These are phyloP conservation scores for Luzula sylvatica DNA, from an alignment of 176 grass and related monocot genomes.

Conservation along the genomic window DNA sequence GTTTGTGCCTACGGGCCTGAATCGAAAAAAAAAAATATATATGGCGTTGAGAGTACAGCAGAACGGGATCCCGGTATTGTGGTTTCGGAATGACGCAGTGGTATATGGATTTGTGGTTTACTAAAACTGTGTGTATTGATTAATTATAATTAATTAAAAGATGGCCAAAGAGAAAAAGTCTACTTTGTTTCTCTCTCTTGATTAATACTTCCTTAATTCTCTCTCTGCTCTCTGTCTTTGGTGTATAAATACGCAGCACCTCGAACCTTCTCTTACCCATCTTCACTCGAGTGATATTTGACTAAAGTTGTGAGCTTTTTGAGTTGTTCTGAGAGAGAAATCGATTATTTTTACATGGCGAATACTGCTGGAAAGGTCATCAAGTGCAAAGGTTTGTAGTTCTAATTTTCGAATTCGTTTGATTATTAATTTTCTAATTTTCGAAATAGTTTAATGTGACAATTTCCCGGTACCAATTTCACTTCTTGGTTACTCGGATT, in stretches of 20 bases:
- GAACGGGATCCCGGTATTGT: too few species aligned
- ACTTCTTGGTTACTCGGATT: too few species aligned
- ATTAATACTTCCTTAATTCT: background rate
- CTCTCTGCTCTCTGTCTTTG: background rate
- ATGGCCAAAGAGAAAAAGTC: background rate
- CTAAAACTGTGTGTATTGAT: too few species aligned
- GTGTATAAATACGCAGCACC: background rate
- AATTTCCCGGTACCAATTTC: too few species aligned
- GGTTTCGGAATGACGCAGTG: too few species aligned
- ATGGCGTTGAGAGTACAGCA: too few species aligned
- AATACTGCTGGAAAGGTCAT: conserved; percentile 63
- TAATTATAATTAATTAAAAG: too few species aligned
- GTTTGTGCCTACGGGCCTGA: too few species aligned
- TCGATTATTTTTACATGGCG: conserved; percentile 30
- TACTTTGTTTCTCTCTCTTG: background rate
- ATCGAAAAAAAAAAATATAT: too few species aligned
- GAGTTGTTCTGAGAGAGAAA: background rate
- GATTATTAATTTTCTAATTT: too few species aligned
- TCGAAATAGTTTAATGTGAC: too few species aligned
- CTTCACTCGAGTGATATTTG: conserved; percentile 4
- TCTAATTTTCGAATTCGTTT: conserved; percentile 1
- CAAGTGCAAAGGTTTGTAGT: conserved; percentile 58
- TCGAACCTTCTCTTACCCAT: background rate
- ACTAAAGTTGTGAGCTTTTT: background rate
- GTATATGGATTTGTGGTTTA: too few species aligned